phyloP scores from a whole-genome alignment of 768 basidiomycete species.

The button mushroom (Agaricus bisporus) region DNA sequence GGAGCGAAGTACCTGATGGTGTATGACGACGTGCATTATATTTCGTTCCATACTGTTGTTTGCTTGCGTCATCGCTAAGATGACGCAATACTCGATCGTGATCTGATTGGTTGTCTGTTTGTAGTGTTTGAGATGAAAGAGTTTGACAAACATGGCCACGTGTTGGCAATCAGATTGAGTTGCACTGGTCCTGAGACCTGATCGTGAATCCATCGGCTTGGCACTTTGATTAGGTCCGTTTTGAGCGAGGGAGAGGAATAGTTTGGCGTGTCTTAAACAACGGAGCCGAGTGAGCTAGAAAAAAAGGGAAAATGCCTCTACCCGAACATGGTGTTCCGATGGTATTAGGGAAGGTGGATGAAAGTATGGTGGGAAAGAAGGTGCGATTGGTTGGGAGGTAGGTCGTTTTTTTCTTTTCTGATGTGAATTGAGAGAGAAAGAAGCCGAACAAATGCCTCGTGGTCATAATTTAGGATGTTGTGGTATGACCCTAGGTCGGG shows the following conservation, averaged over 20 bases:
- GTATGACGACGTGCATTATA: not conserved
- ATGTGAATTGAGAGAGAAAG: not conserved
- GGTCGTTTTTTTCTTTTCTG: constrained; percentile 12
- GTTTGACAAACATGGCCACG: constrained; percentile 7
- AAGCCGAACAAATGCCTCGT: constrained; percentile 4
- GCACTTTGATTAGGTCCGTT: not conserved
- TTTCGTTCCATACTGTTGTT: not conserved
- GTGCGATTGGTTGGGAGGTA: constrained; percentile 57
- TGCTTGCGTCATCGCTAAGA: constrained; percentile 1
- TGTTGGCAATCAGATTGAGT: constrained; percentile 7
- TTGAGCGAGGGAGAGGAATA: not conserved
- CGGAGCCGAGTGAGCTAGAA: constrained; percentile 5
- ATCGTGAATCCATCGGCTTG: not conserved
- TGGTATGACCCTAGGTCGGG: constrained; percentile 46
- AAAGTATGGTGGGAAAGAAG: constrained; percentile 40
- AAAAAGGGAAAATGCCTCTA: constrained; percentile 32
- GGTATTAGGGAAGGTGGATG: constrained; percentile 33
- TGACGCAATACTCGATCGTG: constrained; percentile 1
- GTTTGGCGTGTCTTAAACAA: not conserved
- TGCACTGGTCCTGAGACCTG: too few species aligned
- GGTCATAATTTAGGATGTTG: constrained; percentile 38
- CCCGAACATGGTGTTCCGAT: constrained; percentile 42
- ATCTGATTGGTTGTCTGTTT: constrained; percentile 8
- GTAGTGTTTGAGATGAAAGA: constrained; percentile 2
- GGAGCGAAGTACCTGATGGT: not conserved